Base-by-base conservation (phyloP, 2,329 filamentous ascomycete species). In the Aureobasidium sp. region DNA sequence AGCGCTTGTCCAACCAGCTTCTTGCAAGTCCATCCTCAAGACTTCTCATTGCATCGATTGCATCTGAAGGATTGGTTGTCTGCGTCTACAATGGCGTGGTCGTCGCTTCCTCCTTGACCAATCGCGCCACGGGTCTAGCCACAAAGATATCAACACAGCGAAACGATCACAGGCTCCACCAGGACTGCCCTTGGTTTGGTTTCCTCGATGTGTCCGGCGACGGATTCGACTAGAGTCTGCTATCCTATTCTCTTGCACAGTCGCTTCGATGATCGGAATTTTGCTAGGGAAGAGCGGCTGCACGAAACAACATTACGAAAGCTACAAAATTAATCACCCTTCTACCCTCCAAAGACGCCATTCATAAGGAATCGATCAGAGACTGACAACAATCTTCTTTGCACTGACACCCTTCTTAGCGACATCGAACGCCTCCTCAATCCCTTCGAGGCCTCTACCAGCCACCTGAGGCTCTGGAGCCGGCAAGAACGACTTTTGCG, bases 401-500 rank as follows among this genome's bases (percentile, higher is more conserved):
- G 67, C 67, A 12, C 62, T 65, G 22, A 68, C 66, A 15, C 67
- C 66, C 25, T 58, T 61, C 34, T 34, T 57, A 25, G 62, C 39
- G 9, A 47, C 37, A 37, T 67, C 65, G 6, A 64, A 44, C 22
- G 64, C 69, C 11, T 62, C 63, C 51, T 70, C 67, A 4, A 68
- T 22, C 4, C 39, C 53, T 34, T 68, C 67, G 22, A 70, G 57
- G 0, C 68, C 69, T 48, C 66, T 62, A 0, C 66, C 69, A 20
- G 65, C 59, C 5, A 70, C 64, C 47, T 67, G 58, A 12, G 68
- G 42, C 17, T 63, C 60, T 25, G 65, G 73, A 14, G 72, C 68
- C 45, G 68, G 64, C 62, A 68, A 64, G 62, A 73, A 70, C 56
- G 66, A 67, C 0, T 72, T 72, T 17, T 68, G 63, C 22, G 68